Evolutionary conservation across 2,329 filamentous ascomycete species (phyloP).

Genomic region (Aspergillus awamori): DNA sequence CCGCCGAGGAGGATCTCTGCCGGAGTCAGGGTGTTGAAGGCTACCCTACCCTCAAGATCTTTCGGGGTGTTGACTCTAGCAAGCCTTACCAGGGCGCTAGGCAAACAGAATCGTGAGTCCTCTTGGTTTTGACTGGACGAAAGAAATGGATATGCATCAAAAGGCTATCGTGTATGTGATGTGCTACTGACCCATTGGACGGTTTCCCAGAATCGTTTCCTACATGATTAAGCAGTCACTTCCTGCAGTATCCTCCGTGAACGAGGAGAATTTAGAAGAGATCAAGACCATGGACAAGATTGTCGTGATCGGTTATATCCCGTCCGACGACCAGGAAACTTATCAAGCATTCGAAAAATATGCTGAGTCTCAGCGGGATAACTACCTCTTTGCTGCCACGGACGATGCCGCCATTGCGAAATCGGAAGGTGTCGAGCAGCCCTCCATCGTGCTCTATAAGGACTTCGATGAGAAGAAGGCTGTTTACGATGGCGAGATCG

Average conservation of each 20-base stretch:
- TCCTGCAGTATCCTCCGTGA: constrained; percentile 83
- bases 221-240: constrained; percentile 99
- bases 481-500: constrained; percentile 78
- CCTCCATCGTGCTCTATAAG: constrained; percentile 93
- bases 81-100: constrained; percentile 84
- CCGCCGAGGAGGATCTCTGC: constrained; percentile 90
- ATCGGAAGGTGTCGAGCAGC: constrained; percentile 85
- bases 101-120: constrained; percentile 71
- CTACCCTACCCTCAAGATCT: constrained; percentile 98
- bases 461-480: constrained; percentile 95
- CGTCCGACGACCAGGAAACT: constrained; percentile 75
- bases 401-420: constrained; percentile 82
- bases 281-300: constrained; percentile 99
- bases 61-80: constrained; percentile 84
- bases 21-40: constrained; percentile 88
- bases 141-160: background rate
- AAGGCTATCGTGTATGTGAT: background rate
- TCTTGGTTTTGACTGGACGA: background rate
- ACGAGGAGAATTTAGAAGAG: constrained; percentile 81
- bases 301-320: constrained; percentile 87
- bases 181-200: constrained; percentile 25
- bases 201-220: constrained; percentile 59
- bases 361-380: constrained; percentile 79
- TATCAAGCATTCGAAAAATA: constrained; percentile 79
- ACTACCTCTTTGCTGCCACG: constrained; percentile 87